Evolutionary conservation across 2,329 filamentous ascomycete species (phyloP).

Genomic region (Colletotrichum ledebouriae): DNA sequence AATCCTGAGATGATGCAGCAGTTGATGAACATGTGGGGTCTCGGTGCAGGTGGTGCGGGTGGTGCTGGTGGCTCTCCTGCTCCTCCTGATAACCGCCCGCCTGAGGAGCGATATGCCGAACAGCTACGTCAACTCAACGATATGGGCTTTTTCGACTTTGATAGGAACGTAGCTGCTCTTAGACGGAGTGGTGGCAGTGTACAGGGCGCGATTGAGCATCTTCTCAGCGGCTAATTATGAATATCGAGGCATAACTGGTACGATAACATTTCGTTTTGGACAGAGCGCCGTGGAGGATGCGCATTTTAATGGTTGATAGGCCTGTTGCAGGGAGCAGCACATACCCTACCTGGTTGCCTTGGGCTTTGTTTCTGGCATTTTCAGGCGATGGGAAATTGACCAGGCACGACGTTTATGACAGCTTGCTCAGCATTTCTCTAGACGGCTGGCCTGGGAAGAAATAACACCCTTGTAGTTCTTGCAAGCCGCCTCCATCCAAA

Average conservation of each 20-base stretch:
- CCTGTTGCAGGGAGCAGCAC: conserved; percentile 26
- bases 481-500: not conserved
- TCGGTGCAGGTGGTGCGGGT: conserved; percentile 51
- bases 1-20: conserved; percentile 69
- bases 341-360: conserved; percentile 36
- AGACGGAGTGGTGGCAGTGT: conserved; percentile 92
- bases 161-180: conserved; percentile 89
- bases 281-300: conserved; percentile 10
- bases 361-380: conserved; percentile 36
- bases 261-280: not conserved
- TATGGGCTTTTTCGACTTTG: conserved; percentile 99
- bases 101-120: conserved; percentile 92
- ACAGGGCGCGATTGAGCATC: conserved; percentile 87
- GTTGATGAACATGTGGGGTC: conserved; percentile 65
- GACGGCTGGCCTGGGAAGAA: conserved; percentile 1
- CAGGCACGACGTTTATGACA: conserved; percentile 40
- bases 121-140: conserved; percentile 95
- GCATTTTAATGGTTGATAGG: conserved; percentile 34
- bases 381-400: conserved; percentile 34
- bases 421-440: conserved; percentile 14
- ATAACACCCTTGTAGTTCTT: not conserved
- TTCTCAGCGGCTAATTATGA: conserved; percentile 60
- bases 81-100: conserved; percentile 85
- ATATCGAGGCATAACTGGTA: conserved; percentile 6
- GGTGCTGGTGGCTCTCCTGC: conserved; percentile 56